Base-by-base conservation (phyloP, 2,329 filamentous ascomycete species). In the Fusarium multiceps region DNA sequence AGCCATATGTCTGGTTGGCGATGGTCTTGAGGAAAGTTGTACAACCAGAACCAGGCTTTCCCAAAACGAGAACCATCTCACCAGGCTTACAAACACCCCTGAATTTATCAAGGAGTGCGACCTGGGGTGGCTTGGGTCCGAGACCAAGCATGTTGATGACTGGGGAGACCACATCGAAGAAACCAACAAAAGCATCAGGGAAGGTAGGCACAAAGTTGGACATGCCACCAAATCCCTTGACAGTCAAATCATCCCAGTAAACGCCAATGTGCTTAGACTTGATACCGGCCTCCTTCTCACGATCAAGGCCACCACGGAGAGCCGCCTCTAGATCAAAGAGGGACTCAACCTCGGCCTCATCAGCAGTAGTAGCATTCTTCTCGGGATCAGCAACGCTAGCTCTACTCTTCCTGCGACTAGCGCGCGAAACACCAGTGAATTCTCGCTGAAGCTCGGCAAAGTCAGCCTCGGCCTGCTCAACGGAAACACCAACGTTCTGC, bases 61-160 rank as follows among this genome's bases (percentile, higher is more conserved):
- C 93, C 9, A 97, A 84, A 0, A 97, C 93, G 3, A 97, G 84
- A 0, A 95, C 87, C 93, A 97, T 97, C 83, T 97, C 94, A 2
- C 94, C 94, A 0, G 93, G 92, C 68, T 90, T 89, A 59, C 89
- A 88, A 2, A 92, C 85, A 32, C 91, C 92, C 54, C 84, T 85
- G 81, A 94, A 96, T 69, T 87, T 84, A 66, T 93, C 86, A 25
- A 97, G 81, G 47, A 97, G 90, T 8, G 93, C 90, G 42, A 90
- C 87, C 77, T 97, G 91, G 32, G 83, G 83, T 4, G 90, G 90
- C 77, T 92, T 92, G 59, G 87, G 88, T 1, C 89, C 88, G 18
- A 89, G 75, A 0, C 92, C 91, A 2, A 94, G 80, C 12, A 93
- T 74, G 20, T 82, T 83, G 80, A 87, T 87, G 53, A 90, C 78